Base-by-base conservation (phyloP, 352 stramenopile genomes). In the Pythium sukuiense region DNA sequence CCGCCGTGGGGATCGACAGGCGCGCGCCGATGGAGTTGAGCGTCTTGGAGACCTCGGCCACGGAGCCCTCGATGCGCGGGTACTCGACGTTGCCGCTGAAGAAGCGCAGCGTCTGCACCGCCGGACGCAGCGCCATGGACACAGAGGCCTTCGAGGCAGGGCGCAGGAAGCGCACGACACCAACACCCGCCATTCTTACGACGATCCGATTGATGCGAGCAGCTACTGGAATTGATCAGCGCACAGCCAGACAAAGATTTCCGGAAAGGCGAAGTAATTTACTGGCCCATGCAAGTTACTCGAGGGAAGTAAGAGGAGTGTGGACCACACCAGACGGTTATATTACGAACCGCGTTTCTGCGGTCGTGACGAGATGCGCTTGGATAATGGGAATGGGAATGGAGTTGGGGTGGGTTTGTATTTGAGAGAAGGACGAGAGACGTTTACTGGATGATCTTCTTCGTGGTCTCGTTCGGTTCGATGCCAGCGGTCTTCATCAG, bases 1-100 rank as follows among this genome's bases (percentile, higher is more conserved):
- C 76, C 18, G 83, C 85, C 58, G 86, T 92, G 6, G 86, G 71
- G 66, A 93, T 93, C 54, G 84, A 93, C 62, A 93, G 73, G 0
- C 84, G 84, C 61, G 76, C 80, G 68, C 84, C 84, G 64, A 93
- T 93, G 37, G 74, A 78, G 48, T 73, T 90, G 56, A 93, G 72
- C 65, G 72, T 73, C 66, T 85, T 87, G 58, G 82, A 89, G 67
- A 93, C 67, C 54, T 93, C 84, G 7, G 72, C 67, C 56, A 90
- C 84, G 16, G 76, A 87, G 55, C 84, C 84, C 45, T 93, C 82
- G 49, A 93, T 85, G 61, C 85, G 85, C 54, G 84, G 84, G 76
- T 93, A 93, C 65, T 93, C 82, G 64, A 87, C 84, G 65, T 93
- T 93, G 58, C 84, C 84, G 60, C 84, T 93, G 73, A 91, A 93